A percentile compares a stretch with the other conserved stretches of the same genome.
phyloP scores from a whole-genome alignment of 495 filamentous ascomycete species.

The Apodospora peruviana region DNA sequence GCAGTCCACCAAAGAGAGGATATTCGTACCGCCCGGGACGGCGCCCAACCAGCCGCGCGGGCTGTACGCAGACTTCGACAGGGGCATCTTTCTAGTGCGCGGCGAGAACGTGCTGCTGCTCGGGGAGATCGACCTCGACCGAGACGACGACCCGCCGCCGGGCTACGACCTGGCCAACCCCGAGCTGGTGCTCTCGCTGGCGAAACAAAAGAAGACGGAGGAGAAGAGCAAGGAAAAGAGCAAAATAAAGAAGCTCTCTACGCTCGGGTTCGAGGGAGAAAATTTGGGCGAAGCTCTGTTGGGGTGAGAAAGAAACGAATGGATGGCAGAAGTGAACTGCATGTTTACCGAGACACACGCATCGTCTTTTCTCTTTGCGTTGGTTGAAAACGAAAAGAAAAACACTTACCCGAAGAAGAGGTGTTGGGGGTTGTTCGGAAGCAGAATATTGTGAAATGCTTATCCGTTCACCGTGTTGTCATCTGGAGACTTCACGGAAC shows the following conservation, averaged over 20 bases:
- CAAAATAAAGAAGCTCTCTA: conserved; percentile 59
- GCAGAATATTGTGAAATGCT: conserved; percentile 81
- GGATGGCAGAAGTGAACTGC: too few relatives aligned
- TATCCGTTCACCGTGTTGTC: conserved; percentile 14
- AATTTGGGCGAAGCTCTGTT: conserved; percentile 69
- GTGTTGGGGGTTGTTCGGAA: conserved; percentile 23
- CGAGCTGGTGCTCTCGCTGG: conserved; percentile 64
- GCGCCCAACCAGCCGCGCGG: conserved; percentile 24
- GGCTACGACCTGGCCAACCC: conserved; percentile 61
- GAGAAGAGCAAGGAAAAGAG: conserved; percentile 69
- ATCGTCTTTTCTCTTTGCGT: too few relatives aligned
- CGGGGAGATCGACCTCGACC: conserved; percentile 94
- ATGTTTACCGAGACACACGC: too few relatives aligned
- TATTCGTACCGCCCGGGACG: conserved; percentile 54
- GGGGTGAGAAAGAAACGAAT: conserved; percentile 35
- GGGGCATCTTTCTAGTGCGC: conserved; percentile 82
- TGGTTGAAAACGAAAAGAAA: not conserved
- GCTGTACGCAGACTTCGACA: conserved; percentile 70
- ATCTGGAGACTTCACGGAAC: not conserved
- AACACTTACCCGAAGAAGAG: conserved; percentile 3
- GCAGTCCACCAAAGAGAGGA: conserved; percentile 81
- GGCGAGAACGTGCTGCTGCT: conserved; percentile 91
- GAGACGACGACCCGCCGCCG: conserved; percentile 79
- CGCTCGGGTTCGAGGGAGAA: conserved; percentile 84
- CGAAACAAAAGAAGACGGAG: conserved; percentile 60